Evolutionary conservation across 2,329 filamentous ascomycete genomes (phyloP), one percentile per base, ranked within the genome.

Genomic region (Fusarium sp.): DNA sequence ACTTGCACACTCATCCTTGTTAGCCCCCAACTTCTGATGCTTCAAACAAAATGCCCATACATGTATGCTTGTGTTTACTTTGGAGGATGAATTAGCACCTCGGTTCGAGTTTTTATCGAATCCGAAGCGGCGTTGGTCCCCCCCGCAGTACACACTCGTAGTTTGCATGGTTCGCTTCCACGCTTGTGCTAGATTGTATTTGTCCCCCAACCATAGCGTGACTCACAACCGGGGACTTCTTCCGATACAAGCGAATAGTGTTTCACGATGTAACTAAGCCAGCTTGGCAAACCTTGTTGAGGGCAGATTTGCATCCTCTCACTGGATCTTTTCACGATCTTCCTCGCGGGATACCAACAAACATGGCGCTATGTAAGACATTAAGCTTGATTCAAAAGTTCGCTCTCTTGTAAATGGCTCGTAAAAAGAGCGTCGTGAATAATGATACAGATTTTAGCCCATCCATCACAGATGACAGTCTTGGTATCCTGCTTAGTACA

Each of bases 371-470:
- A 24, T 59, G 28, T 28, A 45, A 47, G 51, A 28, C 45, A 50
- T 47, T 14, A 52, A 55, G 6, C 49, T 28, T 28, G 42, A 51
- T 63, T 62, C 40, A 49, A 65, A 47, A 50, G 45, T 40, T 62
- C 42, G 51, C 45, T 53, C 54, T 65, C 26, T 64, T 65, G 47
- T 51, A 62, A 57, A 56, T 59, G 54, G 53, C 57, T 58, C 39
- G 34, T 55, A 44, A 61, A 75, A 67, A 49, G 67, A 77, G 67
- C 60, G 72, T 74, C 53, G 64, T 75, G 75, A 77, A 77, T 77
- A 71, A 42, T 72, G 66, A 65, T 77, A 77, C 73, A 78, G 42
- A 46, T 67, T 62, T 61, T 61, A 51, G 39, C 28, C 58, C 58
- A 57, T 71, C 55, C 59, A n/a, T 66, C 59, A 42, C 42, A 69